Evolutionary conservation across 164 flowering plant species (phyloP).

Genomic region (Tetracentron sinense): DNA sequence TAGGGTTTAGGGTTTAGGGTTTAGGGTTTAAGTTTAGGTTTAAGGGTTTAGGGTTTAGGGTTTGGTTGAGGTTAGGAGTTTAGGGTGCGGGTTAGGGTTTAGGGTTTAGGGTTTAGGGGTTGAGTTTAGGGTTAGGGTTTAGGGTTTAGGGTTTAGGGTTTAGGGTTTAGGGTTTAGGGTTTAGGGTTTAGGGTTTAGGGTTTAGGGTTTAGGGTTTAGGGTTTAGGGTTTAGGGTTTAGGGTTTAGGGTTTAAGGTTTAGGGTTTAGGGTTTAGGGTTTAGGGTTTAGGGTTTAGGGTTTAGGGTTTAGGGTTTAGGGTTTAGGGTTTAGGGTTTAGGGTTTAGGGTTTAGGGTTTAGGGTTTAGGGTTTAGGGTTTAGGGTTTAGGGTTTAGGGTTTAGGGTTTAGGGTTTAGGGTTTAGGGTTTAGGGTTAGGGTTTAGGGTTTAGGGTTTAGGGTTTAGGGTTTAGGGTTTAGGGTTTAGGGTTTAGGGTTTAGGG

Average conservation of each 20-base stretch:
- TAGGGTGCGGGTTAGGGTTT: constrained; percentile 1
- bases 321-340: neutral
- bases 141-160: constrained; percentile 1
- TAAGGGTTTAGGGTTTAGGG: constrained; percentile 3
- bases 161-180: constrained; percentile 7
- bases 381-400: constrained; percentile 2
- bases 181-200: constrained; percentile 7
- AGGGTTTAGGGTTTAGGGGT: constrained; percentile 8
- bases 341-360: neutral
- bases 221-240: neutral
- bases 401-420: constrained; percentile 4
- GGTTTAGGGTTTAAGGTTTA: neutral
- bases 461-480: constrained; percentile 5
- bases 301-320: neutral
- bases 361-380: neutral
- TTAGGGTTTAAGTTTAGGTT: neutral
- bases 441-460: constrained; percentile 7
- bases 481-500: constrained; percentile 2
- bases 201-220: constrained; percentile 1
- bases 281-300: constrained; percentile 1
- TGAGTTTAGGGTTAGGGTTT: constrained; percentile 2
- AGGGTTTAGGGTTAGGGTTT: constrained; percentile 3
- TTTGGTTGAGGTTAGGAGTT: too few species aligned
- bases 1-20: constrained; percentile 2
- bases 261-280: constrained; percentile 1